phyloP scores from a whole-genome alignment of 2,329 filamentous ascomycete species.

The Phoma sp. region DNA sequence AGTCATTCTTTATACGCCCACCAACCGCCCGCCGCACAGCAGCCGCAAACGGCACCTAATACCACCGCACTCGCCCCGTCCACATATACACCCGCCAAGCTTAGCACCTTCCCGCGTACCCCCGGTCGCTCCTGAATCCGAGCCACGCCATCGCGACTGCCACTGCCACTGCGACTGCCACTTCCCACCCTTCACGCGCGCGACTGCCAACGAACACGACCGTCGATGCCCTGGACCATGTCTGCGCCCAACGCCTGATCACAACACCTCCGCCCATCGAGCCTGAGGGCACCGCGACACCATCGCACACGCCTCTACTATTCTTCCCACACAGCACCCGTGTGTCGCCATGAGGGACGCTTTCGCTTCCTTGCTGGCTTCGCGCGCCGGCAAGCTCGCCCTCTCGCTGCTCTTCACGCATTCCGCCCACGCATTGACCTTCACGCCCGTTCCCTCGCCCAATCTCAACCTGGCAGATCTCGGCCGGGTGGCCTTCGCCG shows the following conservation, averaged over 20 bases:
- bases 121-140: conserved; percentile 27
- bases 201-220: conserved; percentile 10
- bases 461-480: conserved; percentile 80
- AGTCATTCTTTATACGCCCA: conserved; percentile 47
- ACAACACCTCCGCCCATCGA: conserved; percentile 10
- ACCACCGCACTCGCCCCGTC: conserved; percentile 15
- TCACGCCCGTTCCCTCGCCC: conserved; percentile 68
- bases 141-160: conserved; percentile 10
- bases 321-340: conserved; percentile 29
- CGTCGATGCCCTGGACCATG: conserved; percentile 15
- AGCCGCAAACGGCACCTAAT: conserved; percentile 22
- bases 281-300: conserved; percentile 19
- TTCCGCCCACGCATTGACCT: conserved; percentile 51
- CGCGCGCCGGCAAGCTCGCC: conserved; percentile 46
- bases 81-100: conserved; percentile 29
- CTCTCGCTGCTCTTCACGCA: conserved; percentile 44
- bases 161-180: conserved; percentile 6
- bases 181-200: conserved; percentile 8
- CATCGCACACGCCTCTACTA: conserved; percentile 18
- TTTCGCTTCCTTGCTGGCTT: conserved; percentile 47
- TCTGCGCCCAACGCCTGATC: conserved; percentile 18
- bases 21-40: conserved; percentile 11
- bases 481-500: conserved; percentile 83
- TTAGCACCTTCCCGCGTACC: conserved; percentile 19
- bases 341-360: conserved; percentile 46